Base-by-base conservation (phyloP, 306 rosid genomes). In the Carpinus fangiana region DNA sequence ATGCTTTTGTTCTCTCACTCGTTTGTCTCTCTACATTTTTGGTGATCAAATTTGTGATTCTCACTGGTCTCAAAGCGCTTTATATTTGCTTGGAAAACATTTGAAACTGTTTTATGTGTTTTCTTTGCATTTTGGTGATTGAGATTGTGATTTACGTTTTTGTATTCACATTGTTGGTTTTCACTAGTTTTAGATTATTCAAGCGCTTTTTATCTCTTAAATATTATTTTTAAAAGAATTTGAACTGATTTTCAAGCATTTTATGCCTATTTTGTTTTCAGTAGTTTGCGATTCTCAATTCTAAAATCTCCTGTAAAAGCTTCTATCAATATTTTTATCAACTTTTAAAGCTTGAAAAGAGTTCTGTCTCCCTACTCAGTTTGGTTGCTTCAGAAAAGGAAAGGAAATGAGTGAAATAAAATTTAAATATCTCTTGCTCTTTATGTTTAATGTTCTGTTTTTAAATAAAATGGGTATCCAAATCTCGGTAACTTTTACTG, bases 31-130 rank as follows among this genome's bases (percentile, higher is more conserved):
- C 4, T 28, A 47, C 59, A 46, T 69, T 64, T 64, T 70, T 56
- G 55, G 48, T 38, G 65, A 50, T 54, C 18, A 31, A 10, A 6
- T 36, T 36, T 18, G 34, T 12, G 46, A 65, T 59, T 51, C 9
- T 60, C 74, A 17, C 54, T 70, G 78, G 46, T 71, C 78, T 81
- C 67, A 74, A 79, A 78, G 52, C 34, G 64, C 51, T 78, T 75
- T 66, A 13, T n/a, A 13, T 66, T 41, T 73, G 5, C 72, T 65
- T 73, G 51, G 68, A 68, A 10, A 76, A 46, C 18, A 26, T 50
- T 38, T 61, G 56, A 61, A 51, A 36, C 12, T n/a, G 12, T 61
- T 48, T 50, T 20, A 4, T 3, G 17, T 11, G 16, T 59, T 59
- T 59, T 57, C 11, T 20, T 9, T 59, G 10, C 41, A 11, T 5